These are phyloP conservation scores for Curvularia eragrostidis DNA, from an alignment of 2,329 filamentous ascomycete species.

Conservation along the genomic window DNA sequence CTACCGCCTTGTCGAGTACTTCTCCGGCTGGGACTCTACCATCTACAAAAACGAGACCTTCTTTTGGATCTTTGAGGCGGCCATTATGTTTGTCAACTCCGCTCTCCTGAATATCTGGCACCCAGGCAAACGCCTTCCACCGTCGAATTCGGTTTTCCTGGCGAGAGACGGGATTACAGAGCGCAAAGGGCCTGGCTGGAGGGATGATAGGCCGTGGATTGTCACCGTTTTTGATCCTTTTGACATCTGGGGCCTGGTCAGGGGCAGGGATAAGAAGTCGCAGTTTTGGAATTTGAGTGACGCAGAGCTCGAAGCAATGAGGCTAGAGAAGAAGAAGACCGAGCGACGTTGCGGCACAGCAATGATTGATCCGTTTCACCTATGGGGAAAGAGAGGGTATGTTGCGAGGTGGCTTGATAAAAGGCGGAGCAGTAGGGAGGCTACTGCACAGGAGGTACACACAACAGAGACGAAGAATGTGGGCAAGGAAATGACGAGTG, in stretches of 20 bases:
- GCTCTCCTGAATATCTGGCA: conserved; percentile 60
- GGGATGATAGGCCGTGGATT: conserved; percentile 55
- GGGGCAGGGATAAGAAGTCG: conserved; percentile 43
- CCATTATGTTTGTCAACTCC: conserved; percentile 60
- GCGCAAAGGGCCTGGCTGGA: conserved; percentile 57
- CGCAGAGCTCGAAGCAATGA: conserved; percentile 37
- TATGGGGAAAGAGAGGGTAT: conserved; percentile 40
- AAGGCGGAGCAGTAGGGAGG: not conserved
- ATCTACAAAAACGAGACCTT: conserved; percentile 57
- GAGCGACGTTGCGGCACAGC: conserved; percentile 31
- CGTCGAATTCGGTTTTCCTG: conserved; percentile 59
- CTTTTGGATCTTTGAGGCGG: conserved; percentile 63
- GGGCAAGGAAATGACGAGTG: not conserved
- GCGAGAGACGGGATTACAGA: conserved; percentile 61
- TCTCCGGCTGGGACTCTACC: conserved; percentile 46
- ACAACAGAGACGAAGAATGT: not conserved
- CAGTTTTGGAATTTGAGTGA: conserved; percentile 49
- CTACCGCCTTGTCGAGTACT: conserved; percentile 61
- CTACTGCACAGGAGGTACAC: not conserved
- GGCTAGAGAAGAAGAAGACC: conserved; percentile 36
- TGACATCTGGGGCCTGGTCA: conserved; percentile 43
- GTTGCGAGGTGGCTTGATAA: conserved; percentile 33
- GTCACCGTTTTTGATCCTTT: conserved; percentile 50
- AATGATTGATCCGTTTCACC: conserved; percentile 40
- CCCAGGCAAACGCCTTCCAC: conserved; percentile 58